Conservation (phyloP, 192 early-diverging fungal genomes). For the Coemansia sp. region DNA sequence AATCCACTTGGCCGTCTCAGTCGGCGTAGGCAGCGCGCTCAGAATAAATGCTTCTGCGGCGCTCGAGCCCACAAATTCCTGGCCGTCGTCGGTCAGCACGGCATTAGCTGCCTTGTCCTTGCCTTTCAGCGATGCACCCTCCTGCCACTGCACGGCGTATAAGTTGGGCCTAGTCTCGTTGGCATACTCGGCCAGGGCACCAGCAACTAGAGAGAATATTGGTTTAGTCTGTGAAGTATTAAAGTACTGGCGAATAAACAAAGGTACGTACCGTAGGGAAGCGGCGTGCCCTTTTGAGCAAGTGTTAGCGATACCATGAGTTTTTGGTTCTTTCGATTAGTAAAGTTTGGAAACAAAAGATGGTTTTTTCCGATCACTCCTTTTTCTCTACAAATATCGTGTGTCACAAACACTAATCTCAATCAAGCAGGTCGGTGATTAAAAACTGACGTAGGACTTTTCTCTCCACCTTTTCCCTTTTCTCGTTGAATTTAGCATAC, state of each 20-base stretch:
- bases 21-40: neutral
- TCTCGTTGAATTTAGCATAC: neutral
- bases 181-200: conserved; percentile 55
- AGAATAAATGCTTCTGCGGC: neutral
- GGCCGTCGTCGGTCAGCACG: conserved; percentile 13
- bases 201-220: conserved; percentile 44
- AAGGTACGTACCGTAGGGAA: conserved; percentile 54
- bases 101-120: conserved; percentile 48
- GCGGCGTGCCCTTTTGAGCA: conserved; percentile 60
- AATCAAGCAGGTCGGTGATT: no score
- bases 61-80: conserved; percentile 22
- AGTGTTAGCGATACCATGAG: conserved; percentile 53
- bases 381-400: no score
- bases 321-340: neutral
- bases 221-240: neutral
- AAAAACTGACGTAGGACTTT: neutral
- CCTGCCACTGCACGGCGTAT: conserved; percentile 56
- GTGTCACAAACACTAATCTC: no score
- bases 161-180: conserved; percentile 27
- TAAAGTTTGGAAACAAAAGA: no score
- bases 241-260: no score
- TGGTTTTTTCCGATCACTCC: no score
- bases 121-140: conserved; percentile 42
- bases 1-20: conserved; percentile 66
- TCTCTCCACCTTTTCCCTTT: neutral